Base-by-base conservation (phyloP, 192 early-diverging fungal genomes). In the Fimicolochytrium jonesii region DNA sequence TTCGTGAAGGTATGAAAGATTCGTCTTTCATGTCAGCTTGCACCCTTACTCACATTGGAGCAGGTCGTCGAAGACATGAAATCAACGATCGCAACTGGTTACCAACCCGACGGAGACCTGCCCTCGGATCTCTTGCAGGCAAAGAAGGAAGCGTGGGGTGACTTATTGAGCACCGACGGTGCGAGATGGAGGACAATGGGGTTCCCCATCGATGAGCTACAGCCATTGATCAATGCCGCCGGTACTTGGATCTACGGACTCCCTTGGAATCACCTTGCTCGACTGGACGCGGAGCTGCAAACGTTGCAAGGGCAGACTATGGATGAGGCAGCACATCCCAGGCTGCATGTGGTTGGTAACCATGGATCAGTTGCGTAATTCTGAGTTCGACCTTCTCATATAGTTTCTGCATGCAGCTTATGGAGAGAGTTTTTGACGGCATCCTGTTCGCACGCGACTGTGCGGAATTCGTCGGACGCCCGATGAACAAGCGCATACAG, bases 1-100 rank as follows among this genome's bases (percentile, higher is more conserved):
- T 66, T 47, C 44, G 33, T 66, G 17, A 50, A 52, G 23, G 52
- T 61, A 25, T 1, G 53, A 11, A 35, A 29, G 53, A 13, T 35
- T 23, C n/a, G 1, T 0, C 48, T 50, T 13, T 26, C 17, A 1
- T 15, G 23, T 1, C 26, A 26, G 23, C 48, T n/a, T 1, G 15
- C 15, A 50, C 15, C 15, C 15, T 1, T 50, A 22, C 48, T 50
- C n/a, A n/a, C n/a, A n/a, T n/a, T n/a, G n/a, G n/a, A 20, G 7
- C 56, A 58, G 56, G 25, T 61, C 3, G 54, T 66, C 18, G 64
- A 66, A 33, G 64, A 66, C 47, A 43, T 66, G 54, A 66, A 66
- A 30, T 13, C 43, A 25, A 57, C 64, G 6, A 33, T 33, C 15
- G 39, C 46, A 4, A 34, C 28, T 20, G 20, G 22, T 11, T 42